Evolutionary conservation across 1,284 basidiomycete genomes (phyloP).

Genomic region (Marasmius sp.): DNA sequence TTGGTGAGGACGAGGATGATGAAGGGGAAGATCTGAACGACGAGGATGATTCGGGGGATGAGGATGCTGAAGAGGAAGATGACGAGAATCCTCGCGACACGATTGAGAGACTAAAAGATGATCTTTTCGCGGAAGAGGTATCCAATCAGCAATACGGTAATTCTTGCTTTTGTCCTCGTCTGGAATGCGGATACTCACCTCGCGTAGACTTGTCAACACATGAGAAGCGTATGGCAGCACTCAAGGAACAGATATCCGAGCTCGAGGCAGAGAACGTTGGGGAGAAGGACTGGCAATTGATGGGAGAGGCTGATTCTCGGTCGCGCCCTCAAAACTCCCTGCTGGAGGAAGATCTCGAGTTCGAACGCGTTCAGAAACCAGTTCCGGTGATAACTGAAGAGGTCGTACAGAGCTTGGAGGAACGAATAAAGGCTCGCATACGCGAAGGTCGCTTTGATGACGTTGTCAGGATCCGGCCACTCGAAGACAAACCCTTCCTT

Average conservation of each 20-base stretch:
- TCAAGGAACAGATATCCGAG: slow-evolving; percentile 67
- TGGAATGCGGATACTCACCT: slow-evolving; percentile 10
- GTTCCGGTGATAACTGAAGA: slow-evolving; percentile 93
- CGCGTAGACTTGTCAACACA: slow-evolving; percentile 53
- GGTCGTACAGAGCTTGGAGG: slow-evolving; percentile 81
- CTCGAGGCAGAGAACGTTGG: slow-evolving; percentile 74
- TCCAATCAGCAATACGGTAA: slow-evolving; percentile 42
- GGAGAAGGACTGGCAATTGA: slow-evolving; percentile 84
- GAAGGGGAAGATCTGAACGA: slow-evolving; percentile 29
- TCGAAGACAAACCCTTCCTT: slow-evolving; percentile 86
- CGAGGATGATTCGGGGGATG: slow-evolving; percentile 25
- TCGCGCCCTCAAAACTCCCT: slow-evolving; percentile 89
- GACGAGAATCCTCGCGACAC: slow-evolving; percentile 34
- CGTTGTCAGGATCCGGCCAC: slow-evolving; percentile 77
- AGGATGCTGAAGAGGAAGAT: slow-evolving; percentile 27
- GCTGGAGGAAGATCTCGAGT: slow-evolving; percentile 93
- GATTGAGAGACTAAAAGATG: slow-evolving; percentile 63
- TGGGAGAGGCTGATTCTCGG: slow-evolving; percentile 87
- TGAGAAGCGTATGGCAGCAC: slow-evolving; percentile 58
- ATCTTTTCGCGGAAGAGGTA: slow-evolving; percentile 68
- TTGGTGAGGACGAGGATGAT: slow-evolving; percentile 24
- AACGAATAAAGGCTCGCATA: slow-evolving; percentile 90
- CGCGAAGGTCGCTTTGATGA: slow-evolving; percentile 89
- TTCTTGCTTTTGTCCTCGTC: slow-evolving; percentile 4
- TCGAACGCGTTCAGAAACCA: slow-evolving; percentile 86